Conservation (phyloP, 768 basidiomycete species). For the Hericium alpestre region DNA sequence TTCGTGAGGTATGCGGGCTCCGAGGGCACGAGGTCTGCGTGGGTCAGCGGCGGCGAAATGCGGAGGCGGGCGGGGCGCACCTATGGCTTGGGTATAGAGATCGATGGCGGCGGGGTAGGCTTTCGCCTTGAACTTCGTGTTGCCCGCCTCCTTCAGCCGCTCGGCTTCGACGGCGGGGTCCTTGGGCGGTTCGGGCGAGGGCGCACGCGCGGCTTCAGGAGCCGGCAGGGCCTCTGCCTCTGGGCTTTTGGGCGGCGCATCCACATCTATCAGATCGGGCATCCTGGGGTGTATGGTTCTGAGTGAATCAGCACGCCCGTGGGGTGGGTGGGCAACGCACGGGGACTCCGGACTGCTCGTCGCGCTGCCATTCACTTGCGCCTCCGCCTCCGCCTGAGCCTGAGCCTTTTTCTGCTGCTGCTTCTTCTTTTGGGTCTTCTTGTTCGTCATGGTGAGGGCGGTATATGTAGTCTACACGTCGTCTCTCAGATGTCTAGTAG, state of each 20-base stretch:
- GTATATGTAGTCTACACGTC: not conserved
- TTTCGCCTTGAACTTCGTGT: conserved; percentile 59
- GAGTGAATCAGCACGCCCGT: not conserved
- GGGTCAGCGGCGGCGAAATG: not conserved
- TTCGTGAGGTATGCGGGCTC: conserved; percentile 79
- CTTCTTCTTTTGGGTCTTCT: conserved; percentile 12
- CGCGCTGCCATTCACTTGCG: not conserved
- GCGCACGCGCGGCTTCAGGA: not conserved
- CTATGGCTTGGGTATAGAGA: conserved; percentile 67
- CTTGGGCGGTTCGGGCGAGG: conserved; percentile 5
- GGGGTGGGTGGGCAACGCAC: not conserved
- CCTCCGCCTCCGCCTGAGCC: conserved; percentile 8
- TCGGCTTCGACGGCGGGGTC: conserved; percentile 36
- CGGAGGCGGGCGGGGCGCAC: conserved; percentile 22
- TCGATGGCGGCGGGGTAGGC: conserved; percentile 62
- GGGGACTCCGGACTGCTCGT: not conserved
- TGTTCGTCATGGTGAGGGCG: conserved; percentile 11
- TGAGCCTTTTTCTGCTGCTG: conserved; percentile 14
- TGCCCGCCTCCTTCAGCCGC: conserved; percentile 64
- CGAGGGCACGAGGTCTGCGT: conserved; percentile 17
- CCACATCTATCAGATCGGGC: conserved; percentile 5
- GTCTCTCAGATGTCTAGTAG: not conserved
- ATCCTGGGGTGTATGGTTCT: not conserved
- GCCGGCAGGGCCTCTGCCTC: not conserved
- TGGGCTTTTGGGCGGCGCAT: not conserved